These are phyloP conservation scores for Hyaloscypha finlandica DNA, from an alignment of 495 filamentous ascomycete genomes.

Conservation along the genomic window DNA sequence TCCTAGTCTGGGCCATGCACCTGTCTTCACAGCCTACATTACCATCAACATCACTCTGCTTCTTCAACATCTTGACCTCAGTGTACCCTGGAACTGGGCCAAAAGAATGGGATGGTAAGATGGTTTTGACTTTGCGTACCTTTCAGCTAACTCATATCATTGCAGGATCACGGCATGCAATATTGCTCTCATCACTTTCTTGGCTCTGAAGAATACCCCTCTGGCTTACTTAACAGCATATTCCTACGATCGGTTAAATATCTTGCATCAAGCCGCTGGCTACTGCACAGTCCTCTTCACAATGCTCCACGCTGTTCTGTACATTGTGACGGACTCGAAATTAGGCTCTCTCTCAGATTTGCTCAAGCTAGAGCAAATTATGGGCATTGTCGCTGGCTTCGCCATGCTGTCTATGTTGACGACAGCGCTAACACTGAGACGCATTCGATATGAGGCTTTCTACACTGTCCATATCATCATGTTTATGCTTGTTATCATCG, in stretches of 20 bases:
- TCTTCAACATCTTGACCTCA: background rate
- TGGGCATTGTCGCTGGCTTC: slow-evolving; percentile 46
- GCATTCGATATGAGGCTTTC: slow-evolving; percentile 56
- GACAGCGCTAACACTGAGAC: slow-evolving; percentile 31
- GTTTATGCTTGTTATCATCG: slow-evolving; percentile 51
- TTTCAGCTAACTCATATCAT: background rate
- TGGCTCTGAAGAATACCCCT: background rate
- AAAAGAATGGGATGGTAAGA: slow-evolving; percentile 11
- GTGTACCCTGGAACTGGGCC: background rate
- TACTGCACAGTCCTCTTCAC: background rate
- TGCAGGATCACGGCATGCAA: background rate
- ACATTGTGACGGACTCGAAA: slow-evolving; percentile 35
- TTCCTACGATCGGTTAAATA: background rate
- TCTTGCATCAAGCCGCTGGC: background rate
- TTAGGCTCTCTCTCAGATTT: slow-evolving; percentile 30
- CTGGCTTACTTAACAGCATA: background rate
- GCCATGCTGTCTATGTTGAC: slow-evolving; percentile 44
- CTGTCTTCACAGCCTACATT: background rate
- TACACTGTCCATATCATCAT: slow-evolving; percentile 54
- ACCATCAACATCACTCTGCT: background rate
- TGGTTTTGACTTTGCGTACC: background rate
- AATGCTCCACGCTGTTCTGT: slow-evolving; percentile 29
- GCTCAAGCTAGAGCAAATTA: background rate
- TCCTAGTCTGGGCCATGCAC: background rate
- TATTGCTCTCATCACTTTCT: background rate